Evolutionary conservation across 495 filamentous ascomycete genomes (phyloP), one percentile per base, ranked within the genome.

Genomic region (Xylaria longipes): DNA sequence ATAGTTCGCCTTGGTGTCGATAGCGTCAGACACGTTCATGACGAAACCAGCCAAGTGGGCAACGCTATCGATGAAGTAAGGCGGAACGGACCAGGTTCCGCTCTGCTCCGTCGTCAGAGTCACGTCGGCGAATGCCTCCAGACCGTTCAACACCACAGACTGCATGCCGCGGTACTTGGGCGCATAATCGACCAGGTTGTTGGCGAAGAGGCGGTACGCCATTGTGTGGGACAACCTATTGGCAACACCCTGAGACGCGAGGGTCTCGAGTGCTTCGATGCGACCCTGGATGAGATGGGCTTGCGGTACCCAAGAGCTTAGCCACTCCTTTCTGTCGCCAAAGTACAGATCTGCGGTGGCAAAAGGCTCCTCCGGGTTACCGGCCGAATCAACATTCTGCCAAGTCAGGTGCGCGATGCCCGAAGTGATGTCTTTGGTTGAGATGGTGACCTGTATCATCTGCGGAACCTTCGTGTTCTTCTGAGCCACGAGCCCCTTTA

Each of bases 11-110:
- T 39, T 73, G 71, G 5, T 76, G 73, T 91, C 86, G 5, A 84
- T 83, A 17, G 80, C 81, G 75, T 90, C 89, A 69, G 86, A 90
- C 9, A 85, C 89, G 71, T 92, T 92, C 82, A 91, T 87, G 41
- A 87, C 85, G 76, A 92, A 91, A 7, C 90, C 90, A n/a, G 87
- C 85, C 9, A 88, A 71, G 65, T 87, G 84, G 17, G 77, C 78
- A 37, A 84, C 72, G 50, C 85, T 87, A 76, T 91, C 90, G 58
- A 90, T 90, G 83, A 85, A 91, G 75, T 87, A 86, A 20, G 89
- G 52, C 84, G 81, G 74, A 83, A 90, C 70, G 84, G 74, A 76
- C 76, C 79, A 85, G 0, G 54, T 74, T 78, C 82, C 29, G 72
- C 67, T 41, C 11, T 2, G 22, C 29, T 54, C 0, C 78, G 73